Evolutionary conservation across 176 grass and related monocot genomes (phyloP).

Genomic region (Carex cristatella): DNA sequence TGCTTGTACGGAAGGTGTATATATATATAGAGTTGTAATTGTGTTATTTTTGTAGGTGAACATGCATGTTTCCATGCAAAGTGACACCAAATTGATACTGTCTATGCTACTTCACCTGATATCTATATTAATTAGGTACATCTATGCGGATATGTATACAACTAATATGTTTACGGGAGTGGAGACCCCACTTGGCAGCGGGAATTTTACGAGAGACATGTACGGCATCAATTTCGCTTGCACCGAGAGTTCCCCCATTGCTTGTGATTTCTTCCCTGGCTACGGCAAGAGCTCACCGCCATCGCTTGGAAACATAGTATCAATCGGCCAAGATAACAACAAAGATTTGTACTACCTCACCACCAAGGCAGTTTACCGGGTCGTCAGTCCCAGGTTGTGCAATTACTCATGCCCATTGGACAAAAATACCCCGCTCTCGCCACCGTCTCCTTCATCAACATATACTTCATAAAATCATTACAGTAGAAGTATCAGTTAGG

Average conservation of each 20-base stretch:
- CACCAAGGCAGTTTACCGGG: slow-evolving; percentile 72
- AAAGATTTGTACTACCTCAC: slow-evolving; percentile 61
- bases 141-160: slow-evolving; percentile 72
- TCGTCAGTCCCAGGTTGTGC: slow-evolving; percentile 56
- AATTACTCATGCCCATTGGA: slow-evolving; percentile 52
- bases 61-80: not conserved
- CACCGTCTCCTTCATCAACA: not conserved
- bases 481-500: too few relatives aligned
- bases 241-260: slow-evolving; percentile 58
- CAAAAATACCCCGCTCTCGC: not conserved
- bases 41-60: not conserved
- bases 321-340: slow-evolving; percentile 71
- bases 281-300: slow-evolving; percentile 48
- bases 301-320: slow-evolving; percentile 63
- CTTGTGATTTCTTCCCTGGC: slow-evolving; percentile 37
- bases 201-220: slow-evolving; percentile 26
- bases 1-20: slow-evolving; percentile 75
- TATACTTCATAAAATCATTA: too few relatives aligned
- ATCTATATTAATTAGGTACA: slow-evolving; percentile 29
- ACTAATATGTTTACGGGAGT: slow-evolving; percentile 36
- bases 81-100: too few relatives aligned
- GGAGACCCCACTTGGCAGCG: slow-evolving; percentile 54
- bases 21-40: not conserved
- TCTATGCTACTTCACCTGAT: not conserved
- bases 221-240: slow-evolving; percentile 40